phyloP scores from a whole-genome alignment of 1,284 basidiomycete species.

The Caloboletus inedulis region DNA sequence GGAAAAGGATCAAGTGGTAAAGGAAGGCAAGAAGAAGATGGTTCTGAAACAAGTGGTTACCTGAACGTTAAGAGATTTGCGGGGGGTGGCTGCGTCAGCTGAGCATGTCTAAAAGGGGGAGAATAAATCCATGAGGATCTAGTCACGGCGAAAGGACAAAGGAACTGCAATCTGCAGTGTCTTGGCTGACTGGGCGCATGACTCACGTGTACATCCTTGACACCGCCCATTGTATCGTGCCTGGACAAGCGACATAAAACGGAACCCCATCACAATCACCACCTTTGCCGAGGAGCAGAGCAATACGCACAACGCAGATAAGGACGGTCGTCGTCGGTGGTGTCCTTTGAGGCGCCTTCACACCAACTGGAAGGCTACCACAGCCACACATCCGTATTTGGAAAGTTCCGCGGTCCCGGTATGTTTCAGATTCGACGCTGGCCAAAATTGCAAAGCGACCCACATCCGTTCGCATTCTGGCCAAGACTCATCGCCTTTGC shows the following conservation, averaged over 20 bases:
- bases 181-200: slow-evolving; percentile 23
- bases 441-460: background rate
- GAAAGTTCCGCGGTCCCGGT: slow-evolving; percentile 2
- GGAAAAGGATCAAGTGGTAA: slow-evolving; percentile 5
- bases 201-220: slow-evolving; percentile 32
- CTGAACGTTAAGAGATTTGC: slow-evolving; percentile 27
- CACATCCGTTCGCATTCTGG: background rate
- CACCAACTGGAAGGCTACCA: no score
- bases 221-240: slow-evolving; percentile 21
- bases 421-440: background rate
- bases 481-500: no score
- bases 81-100: slow-evolving; percentile 31
- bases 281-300: background rate
- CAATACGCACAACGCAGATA: slow-evolving; percentile 13
- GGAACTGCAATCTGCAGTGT: background rate
- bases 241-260: slow-evolving; percentile 10
- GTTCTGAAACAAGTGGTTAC: slow-evolving; percentile 23
- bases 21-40: slow-evolving; percentile 10
- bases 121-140: slow-evolving; percentile 8
- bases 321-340: slow-evolving; percentile 2
- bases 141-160: slow-evolving; percentile 7
- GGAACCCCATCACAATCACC: background rate
- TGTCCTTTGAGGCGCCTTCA: background rate
- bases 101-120: slow-evolving; percentile 25
- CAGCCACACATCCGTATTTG: slow-evolving; percentile 6